phyloP scores from a whole-genome alignment of 1,284 basidiomycete genomes.

The Polyporus tsugae region DNA sequence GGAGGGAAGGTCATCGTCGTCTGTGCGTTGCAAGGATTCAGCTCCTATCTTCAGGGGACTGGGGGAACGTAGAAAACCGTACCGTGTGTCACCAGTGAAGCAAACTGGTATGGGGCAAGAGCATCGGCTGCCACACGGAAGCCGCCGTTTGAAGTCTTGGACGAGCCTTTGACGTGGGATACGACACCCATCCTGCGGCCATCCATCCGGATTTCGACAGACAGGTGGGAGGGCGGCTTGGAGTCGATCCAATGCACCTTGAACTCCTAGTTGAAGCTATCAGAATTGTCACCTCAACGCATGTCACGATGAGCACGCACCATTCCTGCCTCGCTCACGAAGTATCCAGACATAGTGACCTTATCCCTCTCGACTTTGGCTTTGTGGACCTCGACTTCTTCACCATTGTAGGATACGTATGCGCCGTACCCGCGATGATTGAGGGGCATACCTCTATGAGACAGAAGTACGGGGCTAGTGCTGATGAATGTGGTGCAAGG shows the following conservation, averaged over 20 bases:
- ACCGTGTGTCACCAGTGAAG: slow-evolving; percentile 13
- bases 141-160: slow-evolving; percentile 18
- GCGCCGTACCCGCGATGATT: slow-evolving; percentile 25
- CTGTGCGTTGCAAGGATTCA: slow-evolving; percentile 2
- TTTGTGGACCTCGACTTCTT: slow-evolving; percentile 26
- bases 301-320: slow-evolving; percentile 16
- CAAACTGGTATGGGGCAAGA: slow-evolving; percentile 20
- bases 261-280: slow-evolving; percentile 10
- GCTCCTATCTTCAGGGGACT: not conserved
- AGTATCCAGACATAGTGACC: slow-evolving; percentile 31
- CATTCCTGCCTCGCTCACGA: slow-evolving; percentile 33
- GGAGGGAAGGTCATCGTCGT: slow-evolving; percentile 25
- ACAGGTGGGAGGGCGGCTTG: slow-evolving; percentile 26
- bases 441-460: slow-evolving; percentile 19
- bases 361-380: slow-evolving; percentile 30
- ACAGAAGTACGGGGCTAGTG: not conserved
- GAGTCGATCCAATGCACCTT: slow-evolving; percentile 30
- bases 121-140: slow-evolving; percentile 22
- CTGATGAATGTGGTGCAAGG: not conserved
- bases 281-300: not conserved
- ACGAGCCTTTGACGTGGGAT: slow-evolving; percentile 26
- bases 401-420: slow-evolving; percentile 32
- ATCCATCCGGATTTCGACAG: slow-evolving; percentile 25
- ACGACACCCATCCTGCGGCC: slow-evolving; percentile 27
- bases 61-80: not conserved